Evolutionary conservation across 148 eudicot species (phyloP), one percentile per base, ranked within the genome.

Genomic region (Bassia scoparia): DNA sequence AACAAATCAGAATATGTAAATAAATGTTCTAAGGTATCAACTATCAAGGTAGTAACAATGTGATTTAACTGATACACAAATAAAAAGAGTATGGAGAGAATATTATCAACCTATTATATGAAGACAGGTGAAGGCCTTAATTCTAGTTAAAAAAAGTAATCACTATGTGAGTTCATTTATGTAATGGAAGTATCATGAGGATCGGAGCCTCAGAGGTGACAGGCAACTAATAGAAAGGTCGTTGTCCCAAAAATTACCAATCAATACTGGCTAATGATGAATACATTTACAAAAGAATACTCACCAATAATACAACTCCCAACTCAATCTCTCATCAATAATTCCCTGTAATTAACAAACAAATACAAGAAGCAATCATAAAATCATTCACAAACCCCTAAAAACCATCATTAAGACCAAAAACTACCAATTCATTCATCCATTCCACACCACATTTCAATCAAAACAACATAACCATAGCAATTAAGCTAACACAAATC

Each of bases 1-100:
- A 81, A 63, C 41, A 56, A 15, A 8, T 7, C 55, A 72, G n/a
- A n/a, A n/a, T n/a, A n/a, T n/a, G n/a, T n/a, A n/a, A n/a, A 50
- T 65, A 44, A 33, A 52, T 41, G 21, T 14, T 9, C 6, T n/a
- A 15, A 30, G 50, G 72, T 24, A 66, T 49, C 14, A 31, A 18
- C 50, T 24, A 66, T 49, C 14, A 31, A 18, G 41, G 48, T 35
- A 64, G 16, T 35, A 34, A 2, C 16, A 18, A 49, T 29, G 50
- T 46, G n/a, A 62, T 18, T 44, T 67, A 53, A 48, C 55, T 67
- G 52, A 78, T 24, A 35, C 31, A 41, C 37, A 64, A 20, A 23
- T 29, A 8, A 13, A 69, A 49, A 49, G 34, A 4, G 35, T 41
- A 33, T 34, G 26, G 70, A 49, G 37, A 37, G 2, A 18, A 33